Evolutionary conservation across 2,329 filamentous ascomycete genomes (phyloP).

Genomic region (Phyllosticta ampelicida): DNA sequence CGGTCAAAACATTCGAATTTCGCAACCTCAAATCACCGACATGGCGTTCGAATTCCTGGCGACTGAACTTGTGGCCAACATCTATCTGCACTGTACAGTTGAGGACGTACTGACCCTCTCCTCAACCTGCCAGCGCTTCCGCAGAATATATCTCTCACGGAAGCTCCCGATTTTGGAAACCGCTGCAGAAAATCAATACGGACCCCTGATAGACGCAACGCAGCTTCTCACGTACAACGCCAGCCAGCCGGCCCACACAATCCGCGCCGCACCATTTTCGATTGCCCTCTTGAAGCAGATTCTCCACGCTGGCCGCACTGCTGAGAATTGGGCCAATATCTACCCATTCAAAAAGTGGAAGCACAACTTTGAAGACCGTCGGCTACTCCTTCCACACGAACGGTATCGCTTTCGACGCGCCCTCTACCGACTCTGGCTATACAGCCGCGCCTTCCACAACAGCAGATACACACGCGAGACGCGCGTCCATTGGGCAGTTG

Average conservation of each 20-base stretch:
- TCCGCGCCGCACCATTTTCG: slow-evolving; percentile 43
- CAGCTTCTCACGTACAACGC: slow-evolving; percentile 51
- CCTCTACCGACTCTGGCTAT: slow-evolving; percentile 51
- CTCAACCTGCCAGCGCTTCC: slow-evolving; percentile 44
- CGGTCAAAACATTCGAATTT: not conserved
- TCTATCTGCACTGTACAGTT: slow-evolving; percentile 45
- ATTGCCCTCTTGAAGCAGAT: slow-evolving; percentile 46
- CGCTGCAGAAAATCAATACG: slow-evolving; percentile 46
- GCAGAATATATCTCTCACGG: slow-evolving; percentile 42
- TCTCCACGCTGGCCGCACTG: slow-evolving; percentile 42
- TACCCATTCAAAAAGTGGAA: slow-evolving; percentile 56
- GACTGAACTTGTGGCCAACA: slow-evolving; percentile 47
- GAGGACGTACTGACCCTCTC: slow-evolving; percentile 44
- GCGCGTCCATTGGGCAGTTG: slow-evolving; percentile 35
- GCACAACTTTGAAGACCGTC: slow-evolving; percentile 43
- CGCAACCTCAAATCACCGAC: not conserved
- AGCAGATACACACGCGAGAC: slow-evolving; percentile 39
- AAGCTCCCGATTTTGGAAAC: slow-evolving; percentile 44
- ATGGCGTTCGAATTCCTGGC: slow-evolving; percentile 48
- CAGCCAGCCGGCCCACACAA: slow-evolving; percentile 46
- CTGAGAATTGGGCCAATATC: slow-evolving; percentile 48
- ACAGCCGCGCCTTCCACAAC: slow-evolving; percentile 47
- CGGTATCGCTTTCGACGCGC: slow-evolving; percentile 44
- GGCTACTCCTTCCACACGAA: slow-evolving; percentile 41
- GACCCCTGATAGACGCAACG: slow-evolving; percentile 47